A percentile compares a stretch with the other conserved stretches of the same genome.
Conservation (phyloP, 225 moss, liverwort and hornwort species). For the Marchantia paleacea region DNA sequence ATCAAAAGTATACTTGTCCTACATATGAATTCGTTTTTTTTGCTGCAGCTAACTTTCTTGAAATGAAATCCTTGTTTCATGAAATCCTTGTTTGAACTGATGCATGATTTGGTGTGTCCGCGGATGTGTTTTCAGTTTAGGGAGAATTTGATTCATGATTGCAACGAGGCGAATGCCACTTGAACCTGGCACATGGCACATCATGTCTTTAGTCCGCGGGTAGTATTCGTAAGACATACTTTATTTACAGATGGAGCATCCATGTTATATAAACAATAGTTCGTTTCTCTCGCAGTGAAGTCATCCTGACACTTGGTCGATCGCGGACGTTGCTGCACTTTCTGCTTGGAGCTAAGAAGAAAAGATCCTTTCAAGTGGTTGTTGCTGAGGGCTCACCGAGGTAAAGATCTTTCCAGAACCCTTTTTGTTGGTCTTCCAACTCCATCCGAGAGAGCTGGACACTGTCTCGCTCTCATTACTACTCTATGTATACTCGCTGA, state of each 20-base stretch:
- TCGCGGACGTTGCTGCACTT: constrained; percentile 89
- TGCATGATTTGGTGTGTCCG: too few species aligned
- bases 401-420: constrained; percentile 32
- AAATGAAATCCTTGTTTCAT: too few species aligned
- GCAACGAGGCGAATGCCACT: too few species aligned
- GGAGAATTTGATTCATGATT: too few species aligned
- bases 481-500: not conserved
- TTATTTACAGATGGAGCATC: not conserved
- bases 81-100: too few species aligned
- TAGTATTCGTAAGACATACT: too few species aligned
- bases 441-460: not conserved
- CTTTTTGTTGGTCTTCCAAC: not conserved
- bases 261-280: not conserved
- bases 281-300: constrained; percentile 61
- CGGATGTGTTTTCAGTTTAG: too few species aligned
- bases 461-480: not conserved
- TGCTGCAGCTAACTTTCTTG: not conserved
- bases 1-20: constrained; percentile 66
- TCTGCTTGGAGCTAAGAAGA: constrained; percentile 92
- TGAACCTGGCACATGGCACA: too few species aligned
- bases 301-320: constrained; percentile 92
- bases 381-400: constrained; percentile 98
- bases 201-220: too few species aligned
- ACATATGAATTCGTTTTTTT: not conserved
- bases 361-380: constrained; percentile 97